Evolutionary conservation across 371 early-diverging fungal species (phyloP), one percentile per base, ranked within the genome.

Genomic region (Funneliformis caledonium): DNA sequence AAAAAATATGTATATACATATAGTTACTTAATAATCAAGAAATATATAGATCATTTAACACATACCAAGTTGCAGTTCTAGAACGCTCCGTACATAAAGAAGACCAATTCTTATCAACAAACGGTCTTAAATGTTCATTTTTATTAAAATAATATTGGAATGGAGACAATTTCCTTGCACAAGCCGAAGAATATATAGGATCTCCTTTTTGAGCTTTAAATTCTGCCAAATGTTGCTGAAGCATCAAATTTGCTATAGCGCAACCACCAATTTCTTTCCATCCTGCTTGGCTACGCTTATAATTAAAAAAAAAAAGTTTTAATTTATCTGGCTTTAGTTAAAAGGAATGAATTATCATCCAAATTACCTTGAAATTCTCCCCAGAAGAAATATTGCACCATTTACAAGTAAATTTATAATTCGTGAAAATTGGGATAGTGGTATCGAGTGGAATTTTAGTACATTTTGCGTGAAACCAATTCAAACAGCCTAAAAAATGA

Each of bases 231-330:
- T 90, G 89, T 74, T 90, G 85, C 47, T 91, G 88, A 6, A 92
- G 81, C 52, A 88, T 88, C 47, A 93, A 79, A 80, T 92, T 92
- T 61, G 93, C 92, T 31, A 93, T 88, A 0, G 92, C 87, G 1
- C 91, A 90, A 10, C 90, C 88, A 43, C 90, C 89, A 7, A 92
- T 91, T 79, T 92, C 92, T 81, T 93, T 92, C 93, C 93, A 93
- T 33, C 91, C 90, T 9, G 91, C 92, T 16, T 90, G 88, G 4
- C 89, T 90, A 33, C 92, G 88, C 83, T 92, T 31, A 52, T 22
- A 16, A 50, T 33, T 43, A 42, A 37, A 76, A 73, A 50, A 4
- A 2, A 82, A 73, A 37, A 60, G 59, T 64, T 78, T 80, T 64
- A 81, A 83, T 31, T 78, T 82, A 67, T 80, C 82, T 16, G 56